Evolutionary conservation across 192 early-diverging fungal species (phyloP).

Genomic region (Backusella psychrophila): DNA sequence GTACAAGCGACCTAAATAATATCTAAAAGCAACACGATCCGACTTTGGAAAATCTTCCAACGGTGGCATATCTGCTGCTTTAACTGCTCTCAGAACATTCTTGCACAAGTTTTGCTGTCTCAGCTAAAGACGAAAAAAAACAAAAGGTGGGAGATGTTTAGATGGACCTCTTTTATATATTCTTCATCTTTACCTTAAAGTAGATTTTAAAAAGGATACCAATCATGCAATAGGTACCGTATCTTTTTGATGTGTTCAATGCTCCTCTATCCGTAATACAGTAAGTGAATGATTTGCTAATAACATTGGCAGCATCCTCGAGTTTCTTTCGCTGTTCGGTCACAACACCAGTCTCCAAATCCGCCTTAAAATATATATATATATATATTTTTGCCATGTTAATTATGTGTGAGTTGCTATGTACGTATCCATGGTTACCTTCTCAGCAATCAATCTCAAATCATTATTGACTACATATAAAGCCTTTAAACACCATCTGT

Average conservation of each 20-base stretch:
- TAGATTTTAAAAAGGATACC: constrained; percentile 88
- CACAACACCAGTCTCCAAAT: constrained; percentile 36
- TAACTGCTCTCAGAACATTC: constrained; percentile 76
- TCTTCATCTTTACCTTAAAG: constrained; percentile 61
- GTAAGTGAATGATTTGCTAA: constrained; percentile 86
- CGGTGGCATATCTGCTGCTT: constrained; percentile 67
- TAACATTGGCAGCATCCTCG: constrained; percentile 80
- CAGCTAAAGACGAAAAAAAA: constrained; percentile 40
- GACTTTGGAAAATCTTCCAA: constrained; percentile 78
- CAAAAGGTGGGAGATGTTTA: not conserved
- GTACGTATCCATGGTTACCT: constrained; percentile 30
- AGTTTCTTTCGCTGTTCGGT: constrained; percentile 56
- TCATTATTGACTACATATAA: constrained; percentile 62
- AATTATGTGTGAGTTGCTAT: not conserved
- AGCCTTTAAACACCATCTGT: constrained; percentile 60
- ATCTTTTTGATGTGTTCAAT: constrained; percentile 70
- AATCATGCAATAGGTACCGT: constrained; percentile 90
- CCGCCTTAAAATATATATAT: constrained; percentile 39
- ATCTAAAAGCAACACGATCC: constrained; percentile 84
- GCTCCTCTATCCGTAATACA: constrained; percentile 78
- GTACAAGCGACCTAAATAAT: constrained; percentile 82
- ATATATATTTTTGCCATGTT: not conserved
- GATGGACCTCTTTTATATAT: not conserved
- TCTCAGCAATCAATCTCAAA: constrained; percentile 45
- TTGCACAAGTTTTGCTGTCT: constrained; percentile 79